A percentile compares a stretch with the other conserved stretches of the same genome.
These are phyloP conservation scores for Thalassiosira ordinaria DNA, from an alignment of 352 stramenopile genomes.

Conservation along the genomic window DNA sequence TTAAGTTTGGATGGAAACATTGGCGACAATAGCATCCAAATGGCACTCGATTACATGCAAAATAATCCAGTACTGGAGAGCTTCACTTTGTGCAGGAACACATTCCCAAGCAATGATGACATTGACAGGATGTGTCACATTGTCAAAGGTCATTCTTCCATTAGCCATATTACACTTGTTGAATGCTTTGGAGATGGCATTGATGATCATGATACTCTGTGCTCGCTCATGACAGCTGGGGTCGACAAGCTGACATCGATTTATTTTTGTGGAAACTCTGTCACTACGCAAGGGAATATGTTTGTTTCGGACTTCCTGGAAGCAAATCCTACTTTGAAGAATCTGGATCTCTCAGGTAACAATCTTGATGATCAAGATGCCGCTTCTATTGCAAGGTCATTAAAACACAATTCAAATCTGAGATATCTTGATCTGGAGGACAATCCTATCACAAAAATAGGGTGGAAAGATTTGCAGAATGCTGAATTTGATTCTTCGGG, in stretches of 20 bases:
- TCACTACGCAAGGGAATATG: neutral
- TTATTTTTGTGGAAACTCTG: neutral
- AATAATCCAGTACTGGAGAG: too few species aligned
- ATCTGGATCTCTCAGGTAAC: neutral
- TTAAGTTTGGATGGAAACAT: too few species aligned
- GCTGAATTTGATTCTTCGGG: conserved; percentile 4
- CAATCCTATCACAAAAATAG: conserved; percentile 8
- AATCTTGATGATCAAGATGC: conserved; percentile 13
- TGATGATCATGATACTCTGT: neutral
- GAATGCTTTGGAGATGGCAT: too few species aligned
- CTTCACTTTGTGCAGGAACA: too few species aligned
- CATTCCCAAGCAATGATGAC: too few species aligned
- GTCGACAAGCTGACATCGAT: neutral
- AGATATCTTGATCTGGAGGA: neutral
- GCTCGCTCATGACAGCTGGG: neutral
- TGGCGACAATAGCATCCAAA: too few species aligned
- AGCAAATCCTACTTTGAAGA: conserved; percentile 5
- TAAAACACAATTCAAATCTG: conserved; percentile 21
- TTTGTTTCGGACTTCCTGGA: conserved; percentile 1
- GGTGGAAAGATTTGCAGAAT: neutral
- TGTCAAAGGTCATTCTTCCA: too few species aligned
- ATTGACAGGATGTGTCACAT: too few species aligned
- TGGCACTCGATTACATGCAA: too few species aligned
- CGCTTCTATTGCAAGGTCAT: neutral
- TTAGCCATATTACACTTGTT: too few species aligned